phyloP scores from a whole-genome alignment of 495 filamentous ascomycete species.

The Stereocaulon alpinum region DNA sequence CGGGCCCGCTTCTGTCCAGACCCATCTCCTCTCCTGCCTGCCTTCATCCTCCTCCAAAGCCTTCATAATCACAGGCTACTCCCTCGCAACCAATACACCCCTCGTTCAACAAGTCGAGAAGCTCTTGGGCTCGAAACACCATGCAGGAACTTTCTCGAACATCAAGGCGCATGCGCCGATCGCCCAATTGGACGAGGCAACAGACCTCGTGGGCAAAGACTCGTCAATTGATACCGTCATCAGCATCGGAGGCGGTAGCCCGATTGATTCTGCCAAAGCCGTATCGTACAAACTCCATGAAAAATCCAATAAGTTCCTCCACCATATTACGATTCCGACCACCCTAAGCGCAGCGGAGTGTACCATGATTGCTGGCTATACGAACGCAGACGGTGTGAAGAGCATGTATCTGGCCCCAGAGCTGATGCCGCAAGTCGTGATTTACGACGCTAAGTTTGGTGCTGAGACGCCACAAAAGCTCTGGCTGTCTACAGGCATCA shows the following conservation, averaged over 20 bases:
- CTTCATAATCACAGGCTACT: slow-evolving; percentile 41
- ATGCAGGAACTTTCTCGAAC: slow-evolving; percentile 36
- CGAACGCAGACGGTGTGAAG: slow-evolving; percentile 32
- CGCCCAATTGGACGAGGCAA: slow-evolving; percentile 36
- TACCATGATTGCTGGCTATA: slow-evolving; percentile 35
- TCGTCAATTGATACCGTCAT: slow-evolving; percentile 37
- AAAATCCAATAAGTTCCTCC: slow-evolving; percentile 31
- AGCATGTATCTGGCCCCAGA: slow-evolving; percentile 28
- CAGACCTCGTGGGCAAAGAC: slow-evolving; percentile 31
- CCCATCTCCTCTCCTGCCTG: slow-evolving; percentile 31
- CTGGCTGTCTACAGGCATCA: slow-evolving; percentile 35
- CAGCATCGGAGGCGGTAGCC: slow-evolving; percentile 37
- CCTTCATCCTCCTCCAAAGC: slow-evolving; percentile 33
- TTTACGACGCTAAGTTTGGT: slow-evolving; percentile 38
- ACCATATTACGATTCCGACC: slow-evolving; percentile 40
- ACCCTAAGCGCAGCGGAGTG: slow-evolving; percentile 40
- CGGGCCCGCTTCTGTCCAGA: slow-evolving; percentile 33
- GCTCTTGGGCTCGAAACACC: slow-evolving; percentile 29
- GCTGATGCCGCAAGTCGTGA: slow-evolving; percentile 30
- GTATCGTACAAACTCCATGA: slow-evolving; percentile 34
- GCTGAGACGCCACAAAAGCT: slow-evolving; percentile 33
- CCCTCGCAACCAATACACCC: slow-evolving; percentile 35
- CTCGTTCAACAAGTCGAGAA: slow-evolving; percentile 36
- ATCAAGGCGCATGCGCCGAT: slow-evolving; percentile 40
- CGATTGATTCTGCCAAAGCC: slow-evolving; percentile 40